Evolutionary conservation across 139 green algal species (phyloP).

Genomic region (Monoraphidium neglectum): DNA sequence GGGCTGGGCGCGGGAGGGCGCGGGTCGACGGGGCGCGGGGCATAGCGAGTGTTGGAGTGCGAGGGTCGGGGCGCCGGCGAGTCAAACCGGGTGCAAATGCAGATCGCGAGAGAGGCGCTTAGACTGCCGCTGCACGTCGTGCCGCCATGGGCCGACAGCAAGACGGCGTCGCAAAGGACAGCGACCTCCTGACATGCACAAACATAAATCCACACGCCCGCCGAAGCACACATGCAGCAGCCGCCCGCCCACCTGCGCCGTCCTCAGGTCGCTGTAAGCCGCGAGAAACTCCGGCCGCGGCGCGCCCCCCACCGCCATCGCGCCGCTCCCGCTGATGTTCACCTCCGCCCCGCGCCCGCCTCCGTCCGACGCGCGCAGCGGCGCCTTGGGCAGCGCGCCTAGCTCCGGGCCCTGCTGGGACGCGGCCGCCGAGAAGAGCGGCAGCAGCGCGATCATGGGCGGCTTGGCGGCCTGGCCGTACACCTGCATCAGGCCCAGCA

Average conservation of each 20-base stretch:
- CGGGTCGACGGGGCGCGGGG: too few species aligned
- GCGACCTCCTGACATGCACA: too few species aligned
- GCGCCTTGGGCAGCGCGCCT: slow-evolving; percentile 17
- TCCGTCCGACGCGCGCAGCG: slow-evolving; percentile 31
- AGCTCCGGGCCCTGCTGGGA: slow-evolving; percentile 42
- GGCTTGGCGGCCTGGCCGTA: slow-evolving; percentile 49
- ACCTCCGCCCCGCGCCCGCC: slow-evolving; percentile 14
- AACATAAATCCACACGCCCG: background rate
- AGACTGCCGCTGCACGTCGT: too few species aligned
- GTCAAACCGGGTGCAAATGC: too few species aligned
- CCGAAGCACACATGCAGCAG: background rate
- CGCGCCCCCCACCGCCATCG: background rate
- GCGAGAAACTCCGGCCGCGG: slow-evolving; percentile 12
- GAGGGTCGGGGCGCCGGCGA: too few species aligned
- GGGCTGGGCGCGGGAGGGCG: slow-evolving; percentile 45
- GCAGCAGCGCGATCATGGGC: slow-evolving; percentile 54
- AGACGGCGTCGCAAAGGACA: too few species aligned
- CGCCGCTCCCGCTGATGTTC: background rate
- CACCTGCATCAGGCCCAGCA: slow-evolving; percentile 86
- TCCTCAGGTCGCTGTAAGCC: slow-evolving; percentile 72
- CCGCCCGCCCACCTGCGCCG: slow-evolving; percentile 48
- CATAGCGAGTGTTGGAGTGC: too few species aligned
- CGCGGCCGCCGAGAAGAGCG: slow-evolving; percentile 63
- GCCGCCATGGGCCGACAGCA: too few species aligned
- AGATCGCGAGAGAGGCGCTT: too few species aligned